phyloP scores from a whole-genome alignment of 176 grass and related monocot genomes.

The Musa itinerans region DNA sequence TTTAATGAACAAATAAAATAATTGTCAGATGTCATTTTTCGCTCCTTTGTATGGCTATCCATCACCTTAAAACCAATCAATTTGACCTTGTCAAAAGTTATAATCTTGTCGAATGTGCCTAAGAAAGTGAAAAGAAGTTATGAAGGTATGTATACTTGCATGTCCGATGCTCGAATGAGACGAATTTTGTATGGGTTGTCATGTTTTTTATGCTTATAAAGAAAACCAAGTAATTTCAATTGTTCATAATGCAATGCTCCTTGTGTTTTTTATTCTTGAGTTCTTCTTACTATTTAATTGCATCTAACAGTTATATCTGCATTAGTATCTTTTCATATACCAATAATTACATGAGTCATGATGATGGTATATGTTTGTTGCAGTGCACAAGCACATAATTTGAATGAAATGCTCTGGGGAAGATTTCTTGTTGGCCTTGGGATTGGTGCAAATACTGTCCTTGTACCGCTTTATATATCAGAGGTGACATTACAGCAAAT shows the following conservation, averaged over 20 bases:
- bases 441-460: conserved; percentile 84
- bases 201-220: not conserved
- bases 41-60: too few species aligned
- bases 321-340: not conserved
- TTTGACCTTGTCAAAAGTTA: too few species aligned
- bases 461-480: conserved; percentile 89
- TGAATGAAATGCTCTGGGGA: conserved; percentile 92
- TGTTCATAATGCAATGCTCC: not conserved
- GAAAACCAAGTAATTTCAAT: not conserved
- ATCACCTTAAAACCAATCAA: too few species aligned
- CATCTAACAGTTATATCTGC: not conserved
- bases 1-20: too few species aligned
- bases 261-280: not conserved
- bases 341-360: conserved; percentile 13
- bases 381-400: conserved; percentile 73
- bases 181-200: not conserved
- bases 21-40: too few species aligned
- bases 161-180: too few species aligned
- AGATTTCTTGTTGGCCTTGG: conserved; percentile 95
- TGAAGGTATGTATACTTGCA: too few species aligned
- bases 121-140: too few species aligned
- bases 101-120: too few species aligned
- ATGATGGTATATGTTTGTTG: conserved; percentile 21
- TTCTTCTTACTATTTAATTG: not conserved
- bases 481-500: conserved; percentile 48